Evolutionary conservation across 805 yeast species (phyloP).

Genomic region (Metschnikowia kofuensis): DNA sequence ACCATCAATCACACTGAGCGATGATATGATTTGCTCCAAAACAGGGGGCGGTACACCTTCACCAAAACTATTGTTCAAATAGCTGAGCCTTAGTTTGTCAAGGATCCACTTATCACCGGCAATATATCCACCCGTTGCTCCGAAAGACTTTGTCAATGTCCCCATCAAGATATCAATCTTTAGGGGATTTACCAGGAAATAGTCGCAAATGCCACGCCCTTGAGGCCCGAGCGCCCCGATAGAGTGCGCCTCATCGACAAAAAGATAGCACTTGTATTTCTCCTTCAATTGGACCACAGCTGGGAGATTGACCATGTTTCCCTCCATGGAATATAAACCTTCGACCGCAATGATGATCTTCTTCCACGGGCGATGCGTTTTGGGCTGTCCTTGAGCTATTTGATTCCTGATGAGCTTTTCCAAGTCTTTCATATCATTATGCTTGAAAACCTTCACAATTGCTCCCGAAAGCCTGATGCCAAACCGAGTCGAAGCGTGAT

Average conservation of each 20-base stretch:
- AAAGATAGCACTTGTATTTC: slow-evolving; percentile 84
- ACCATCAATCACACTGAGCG: slow-evolving; percentile 77
- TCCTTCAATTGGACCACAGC: slow-evolving; percentile 66
- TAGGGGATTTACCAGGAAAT: slow-evolving; percentile 74
- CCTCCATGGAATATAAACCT: slow-evolving; percentile 92
- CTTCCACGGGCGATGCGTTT: slow-evolving; percentile 94
- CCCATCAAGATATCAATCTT: slow-evolving; percentile 93
- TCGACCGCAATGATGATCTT: slow-evolving; percentile 83
- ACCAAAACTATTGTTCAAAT: slow-evolving; percentile 71
- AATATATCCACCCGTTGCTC: slow-evolving; percentile 97
- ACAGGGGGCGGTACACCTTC: slow-evolving; percentile 93
- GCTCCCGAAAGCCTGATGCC: slow-evolving; percentile 94
- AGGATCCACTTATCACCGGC: slow-evolving; percentile 72
- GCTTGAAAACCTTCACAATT: slow-evolving; percentile 85
- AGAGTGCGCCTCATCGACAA: slow-evolving; percentile 97
- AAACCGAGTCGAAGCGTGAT: slow-evolving; percentile 93
- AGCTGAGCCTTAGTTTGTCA: slow-evolving; percentile 69
- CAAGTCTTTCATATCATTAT: slow-evolving; percentile 80
- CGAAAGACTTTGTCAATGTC: slow-evolving; percentile 94
- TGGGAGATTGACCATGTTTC: slow-evolving; percentile 83
- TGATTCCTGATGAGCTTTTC: slow-evolving; percentile 78
- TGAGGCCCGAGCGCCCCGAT: slow-evolving; percentile 97
- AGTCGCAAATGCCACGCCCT: slow-evolving; percentile 95
- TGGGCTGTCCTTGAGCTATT: slow-evolving; percentile 92
- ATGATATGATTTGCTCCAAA: slow-evolving; percentile 78